Base-by-base conservation (phyloP, 768 basidiomycete species). In the Daedaleopsis sinensis region DNA sequence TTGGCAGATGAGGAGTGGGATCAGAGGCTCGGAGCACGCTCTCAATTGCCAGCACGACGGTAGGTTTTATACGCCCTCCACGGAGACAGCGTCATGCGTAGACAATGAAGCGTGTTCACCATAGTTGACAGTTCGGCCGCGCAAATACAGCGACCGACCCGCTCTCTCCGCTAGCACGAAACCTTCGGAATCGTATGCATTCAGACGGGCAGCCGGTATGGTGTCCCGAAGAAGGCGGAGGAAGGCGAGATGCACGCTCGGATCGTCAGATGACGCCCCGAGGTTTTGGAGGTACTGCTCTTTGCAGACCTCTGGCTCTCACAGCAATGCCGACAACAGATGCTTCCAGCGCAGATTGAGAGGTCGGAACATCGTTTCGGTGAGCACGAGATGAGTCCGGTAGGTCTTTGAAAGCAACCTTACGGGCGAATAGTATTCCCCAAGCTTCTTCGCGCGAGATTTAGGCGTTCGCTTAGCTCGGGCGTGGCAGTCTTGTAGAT, bases 261-360 rank as follows among this genome's bases (percentile, higher is more conserved):
- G 50, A 27, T 47, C 18, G 55, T 62, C 61, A 62, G 46, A 23
- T 62, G 61, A 57, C 39, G 38, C 7, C 38, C 61, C 61, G 61
- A 62, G 46, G 52, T 57, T 62, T 53, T 23, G 36, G 18, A 52
- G 11, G 27, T 15, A 5, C 55, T 61, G 13, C 59, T 48, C 55
- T 7, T 43, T 55, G 27, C 9, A 39, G 59, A 11, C 8, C 18
- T 18, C 54, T 35, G 54, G 16, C 54, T 61, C 59, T 51, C 59
- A 61, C 47, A 39, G 38, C 16, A 36, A 32, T 47, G 47, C 32
- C 23, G 23, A 18, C 38, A 43, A n/a, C 21, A 24, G 36, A 23
- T 21, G 43, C 39, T 27, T 7, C 10, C 44, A 57, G 43, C 27
- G 32, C n/a, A 38, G 11, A n/a, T 19, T 48, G 38, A 23, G 23